phyloP scores from a whole-genome alignment of 1,284 basidiomycete genomes.

The Tetrapyrgos nigripes region DNA sequence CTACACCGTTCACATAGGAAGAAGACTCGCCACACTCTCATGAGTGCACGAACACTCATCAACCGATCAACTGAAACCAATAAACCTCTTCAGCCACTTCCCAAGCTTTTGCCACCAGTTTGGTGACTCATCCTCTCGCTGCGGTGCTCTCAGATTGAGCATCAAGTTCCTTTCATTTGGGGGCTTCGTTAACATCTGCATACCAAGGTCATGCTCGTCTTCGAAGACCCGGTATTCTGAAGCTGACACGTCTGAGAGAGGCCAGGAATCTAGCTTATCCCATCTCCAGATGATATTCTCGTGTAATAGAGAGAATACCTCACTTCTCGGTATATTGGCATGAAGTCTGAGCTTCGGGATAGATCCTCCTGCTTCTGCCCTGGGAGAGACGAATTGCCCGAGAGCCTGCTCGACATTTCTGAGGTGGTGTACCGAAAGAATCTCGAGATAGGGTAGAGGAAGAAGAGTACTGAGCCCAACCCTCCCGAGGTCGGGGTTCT shows the following conservation, averaged over 20 bases:
- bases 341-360: background rate
- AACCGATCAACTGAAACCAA: too few species aligned
- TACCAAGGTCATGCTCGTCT: background rate
- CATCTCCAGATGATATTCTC: background rate
- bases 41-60: too few species aligned
- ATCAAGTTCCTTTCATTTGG: background rate
- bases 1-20: too few species aligned
- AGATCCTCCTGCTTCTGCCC: background rate
- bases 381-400: background rate
- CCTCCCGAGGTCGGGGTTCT: slow-evolving; percentile 6
- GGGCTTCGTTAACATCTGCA: background rate
- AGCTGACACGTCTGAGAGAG: background rate
- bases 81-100: too few species aligned
- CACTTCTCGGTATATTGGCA: background rate
- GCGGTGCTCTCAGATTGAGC: background rate
- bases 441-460: background rate
- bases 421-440: background rate
- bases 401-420: background rate
- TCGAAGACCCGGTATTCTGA: background rate
- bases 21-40: too few species aligned
- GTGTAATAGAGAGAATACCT: background rate
- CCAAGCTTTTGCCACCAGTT: background rate
- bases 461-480: background rate
- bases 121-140: background rate
- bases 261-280: background rate